phyloP scores from a whole-genome alignment of 129 eudicot genomes.

The Erigeron canadensis region DNA sequence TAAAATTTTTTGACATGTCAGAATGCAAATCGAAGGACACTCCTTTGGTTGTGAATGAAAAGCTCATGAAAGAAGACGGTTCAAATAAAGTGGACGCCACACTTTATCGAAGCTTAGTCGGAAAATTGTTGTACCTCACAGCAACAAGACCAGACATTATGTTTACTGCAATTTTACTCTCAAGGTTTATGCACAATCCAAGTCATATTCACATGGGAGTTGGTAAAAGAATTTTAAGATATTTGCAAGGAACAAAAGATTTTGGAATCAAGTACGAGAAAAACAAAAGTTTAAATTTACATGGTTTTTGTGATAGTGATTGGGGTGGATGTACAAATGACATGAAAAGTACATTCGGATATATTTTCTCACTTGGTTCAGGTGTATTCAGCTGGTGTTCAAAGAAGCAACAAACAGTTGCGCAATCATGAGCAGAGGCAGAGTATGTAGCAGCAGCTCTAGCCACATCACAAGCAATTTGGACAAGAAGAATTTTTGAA shows the following conservation, averaged over 20 bases:
- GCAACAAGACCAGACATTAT: too few species aligned
- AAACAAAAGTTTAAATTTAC: too few species aligned
- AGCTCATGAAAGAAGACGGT: too few species aligned
- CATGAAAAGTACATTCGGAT: background rate
- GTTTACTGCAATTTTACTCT: too few species aligned
- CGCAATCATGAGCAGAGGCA: background rate
- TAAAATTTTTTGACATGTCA: background rate
- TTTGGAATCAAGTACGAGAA: too few species aligned
- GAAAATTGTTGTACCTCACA: too few species aligned
- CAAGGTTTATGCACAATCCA: too few species aligned
- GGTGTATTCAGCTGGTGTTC: background rate
- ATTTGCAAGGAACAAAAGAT: too few species aligned
- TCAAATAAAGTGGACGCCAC: too few species aligned
- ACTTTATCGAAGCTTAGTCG: too few species aligned
- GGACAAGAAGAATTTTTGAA: background rate
- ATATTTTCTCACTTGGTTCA: background rate
- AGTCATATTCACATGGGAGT: too few species aligned
- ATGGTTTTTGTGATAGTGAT: background rate
- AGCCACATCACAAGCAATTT: background rate
- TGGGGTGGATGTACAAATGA: background rate
- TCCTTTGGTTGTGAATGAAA: background rate
- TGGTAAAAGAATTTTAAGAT: too few species aligned
- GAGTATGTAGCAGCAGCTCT: background rate
- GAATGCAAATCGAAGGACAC: background rate
- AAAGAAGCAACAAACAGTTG: background rate